phyloP scores from a whole-genome alignment of 495 filamentous ascomycete genomes.

The Lasiosphaeria hispida region DNA sequence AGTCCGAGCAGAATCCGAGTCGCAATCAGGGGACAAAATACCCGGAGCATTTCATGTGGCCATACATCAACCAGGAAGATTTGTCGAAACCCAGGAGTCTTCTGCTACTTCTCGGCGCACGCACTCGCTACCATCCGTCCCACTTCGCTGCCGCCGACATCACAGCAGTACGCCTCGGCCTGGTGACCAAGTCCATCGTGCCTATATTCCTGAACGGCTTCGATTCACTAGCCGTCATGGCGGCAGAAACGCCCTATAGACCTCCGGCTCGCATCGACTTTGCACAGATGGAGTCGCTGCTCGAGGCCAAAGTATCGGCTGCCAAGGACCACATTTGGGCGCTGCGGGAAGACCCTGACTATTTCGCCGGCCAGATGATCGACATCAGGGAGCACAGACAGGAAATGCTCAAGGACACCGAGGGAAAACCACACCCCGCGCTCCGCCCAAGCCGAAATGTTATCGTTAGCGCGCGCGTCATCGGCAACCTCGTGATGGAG shows the following conservation, averaged over 20 bases:
- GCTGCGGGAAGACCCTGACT: constrained; percentile 54
- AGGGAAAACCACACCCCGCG: constrained; percentile 31
- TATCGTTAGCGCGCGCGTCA: constrained; percentile 15
- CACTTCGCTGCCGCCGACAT: constrained; percentile 41
- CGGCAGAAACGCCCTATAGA: constrained; percentile 48
- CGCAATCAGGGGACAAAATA: constrained; percentile 3
- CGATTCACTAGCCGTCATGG: constrained; percentile 24
- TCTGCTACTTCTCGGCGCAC: constrained; percentile 47
- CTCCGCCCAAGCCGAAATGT: neutral
- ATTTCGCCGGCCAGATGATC: constrained; percentile 40
- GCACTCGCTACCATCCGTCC: constrained; percentile 44
- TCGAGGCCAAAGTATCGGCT: constrained; percentile 35
- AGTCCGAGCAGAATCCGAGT: constrained; percentile 18
- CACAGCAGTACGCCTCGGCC: constrained; percentile 28
- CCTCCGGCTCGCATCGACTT: constrained; percentile 43
- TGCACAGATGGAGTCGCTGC: constrained; percentile 34
- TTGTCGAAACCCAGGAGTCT: constrained; percentile 42
- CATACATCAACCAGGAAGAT: constrained; percentile 59
- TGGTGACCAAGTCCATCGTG: constrained; percentile 24
- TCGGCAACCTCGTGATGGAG: constrained; percentile 15
- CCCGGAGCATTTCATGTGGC: constrained; percentile 42
- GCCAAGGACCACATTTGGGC: constrained; percentile 52
- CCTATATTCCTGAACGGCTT: constrained; percentile 36
- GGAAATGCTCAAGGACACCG: constrained; percentile 34
- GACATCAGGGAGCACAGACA: constrained; percentile 44